Evolutionary conservation across 164 flowering plant species (phyloP).

Genomic region (Nelumbo lutea): DNA sequence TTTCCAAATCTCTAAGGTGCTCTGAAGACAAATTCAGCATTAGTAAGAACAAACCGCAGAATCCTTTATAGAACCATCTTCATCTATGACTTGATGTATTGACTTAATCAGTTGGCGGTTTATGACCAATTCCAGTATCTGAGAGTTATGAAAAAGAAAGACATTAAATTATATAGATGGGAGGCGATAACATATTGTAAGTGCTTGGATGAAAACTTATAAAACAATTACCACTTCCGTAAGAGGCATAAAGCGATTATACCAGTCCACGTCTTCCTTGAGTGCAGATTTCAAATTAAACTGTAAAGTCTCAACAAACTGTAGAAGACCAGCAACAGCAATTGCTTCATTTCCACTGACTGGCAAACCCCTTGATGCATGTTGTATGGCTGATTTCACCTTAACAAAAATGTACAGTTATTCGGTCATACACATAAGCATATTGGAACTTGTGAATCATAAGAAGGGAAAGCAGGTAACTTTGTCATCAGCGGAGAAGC

Average conservation of each 20-base stretch:
- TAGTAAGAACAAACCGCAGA: slow-evolving; percentile 59
- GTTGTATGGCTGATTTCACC: slow-evolving; percentile 68
- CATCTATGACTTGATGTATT: slow-evolving; percentile 61
- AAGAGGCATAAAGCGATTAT: slow-evolving; percentile 71
- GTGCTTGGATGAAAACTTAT: background rate
- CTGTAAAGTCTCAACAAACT: slow-evolving; percentile 57
- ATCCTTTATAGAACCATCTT: slow-evolving; percentile 83
- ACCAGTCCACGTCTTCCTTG: slow-evolving; percentile 71
- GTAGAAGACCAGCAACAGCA: slow-evolving; percentile 52
- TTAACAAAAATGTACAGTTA: slow-evolving; percentile 19
- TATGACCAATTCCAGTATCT: slow-evolving; percentile 52
- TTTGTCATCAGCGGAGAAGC: no score
- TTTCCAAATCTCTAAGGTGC: background rate
- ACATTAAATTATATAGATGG: background rate
- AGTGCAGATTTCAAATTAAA: slow-evolving; percentile 49
- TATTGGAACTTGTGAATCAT: background rate
- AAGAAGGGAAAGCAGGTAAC: background rate
- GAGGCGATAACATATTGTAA: background rate
- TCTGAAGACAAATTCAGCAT: background rate
- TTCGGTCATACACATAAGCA: background rate
- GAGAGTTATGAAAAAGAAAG: slow-evolving; percentile 6
- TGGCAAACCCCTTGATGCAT: slow-evolving; percentile 48
- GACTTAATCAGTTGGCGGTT: slow-evolving; percentile 46
- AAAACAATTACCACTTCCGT: slow-evolving; percentile 49
- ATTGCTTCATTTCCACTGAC: slow-evolving; percentile 64